These are phyloP conservation scores for Nakazawaea laoshanensis DNA, from an alignment of 805 yeast genomes.

Conservation along the genomic window DNA sequence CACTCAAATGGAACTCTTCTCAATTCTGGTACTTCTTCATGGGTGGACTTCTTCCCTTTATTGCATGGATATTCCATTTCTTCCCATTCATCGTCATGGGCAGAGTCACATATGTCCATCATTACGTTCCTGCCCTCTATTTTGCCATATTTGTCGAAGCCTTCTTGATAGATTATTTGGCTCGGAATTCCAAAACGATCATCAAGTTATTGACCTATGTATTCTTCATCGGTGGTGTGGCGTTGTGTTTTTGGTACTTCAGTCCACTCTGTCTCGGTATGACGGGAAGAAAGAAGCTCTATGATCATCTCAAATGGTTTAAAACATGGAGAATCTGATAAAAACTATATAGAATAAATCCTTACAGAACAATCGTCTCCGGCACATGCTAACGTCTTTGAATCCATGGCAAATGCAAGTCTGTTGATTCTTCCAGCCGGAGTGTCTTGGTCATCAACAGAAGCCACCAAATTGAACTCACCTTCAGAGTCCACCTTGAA, in stretches of 20 bases:
- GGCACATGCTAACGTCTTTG: constrained; percentile 44
- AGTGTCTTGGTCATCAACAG: constrained; percentile 29
- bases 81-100: constrained; percentile 90
- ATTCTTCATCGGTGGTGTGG: constrained; percentile 30
- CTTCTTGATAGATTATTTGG: constrained; percentile 40
- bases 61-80: constrained; percentile 87
- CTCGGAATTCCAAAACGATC: constrained; percentile 18
- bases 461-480: constrained; percentile 20
- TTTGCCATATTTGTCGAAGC: constrained; percentile 66
- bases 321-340: constrained; percentile 33
- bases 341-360: constrained; percentile 18
- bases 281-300: constrained; percentile 35
- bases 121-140: constrained; percentile 89
- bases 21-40: constrained; percentile 17
- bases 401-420: constrained; percentile 37
- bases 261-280: constrained; percentile 63
- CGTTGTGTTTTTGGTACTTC: constrained; percentile 51
- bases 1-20: constrained; percentile 16
- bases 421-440: constrained; percentile 61
- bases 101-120: constrained; percentile 95
- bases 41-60: constrained; percentile 77
- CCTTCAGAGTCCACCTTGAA: constrained; percentile 25
- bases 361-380: constrained; percentile 61
- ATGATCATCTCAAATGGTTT: constrained; percentile 38
- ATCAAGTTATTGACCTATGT: constrained; percentile 27